Base-by-base conservation (phyloP, 768 basidiomycete species). In the Lyophyllum atratum region DNA sequence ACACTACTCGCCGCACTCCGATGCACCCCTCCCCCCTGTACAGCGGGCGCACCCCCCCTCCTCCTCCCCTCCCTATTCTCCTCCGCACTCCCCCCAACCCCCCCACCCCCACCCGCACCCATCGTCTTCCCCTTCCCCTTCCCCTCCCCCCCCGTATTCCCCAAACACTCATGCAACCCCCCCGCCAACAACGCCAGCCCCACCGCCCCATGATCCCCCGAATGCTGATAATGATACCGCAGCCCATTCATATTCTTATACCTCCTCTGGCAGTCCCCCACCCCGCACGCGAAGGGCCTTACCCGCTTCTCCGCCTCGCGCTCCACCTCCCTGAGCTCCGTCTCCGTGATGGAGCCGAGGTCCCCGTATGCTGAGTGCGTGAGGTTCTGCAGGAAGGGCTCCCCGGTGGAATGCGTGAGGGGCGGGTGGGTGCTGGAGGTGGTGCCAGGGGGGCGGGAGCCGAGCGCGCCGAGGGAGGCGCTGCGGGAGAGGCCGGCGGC, bases 211-310 rank as follows among this genome's bases (percentile, higher is more conserved):
- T 98, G 97, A 42, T 95, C 93, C 11, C 95, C 96, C 21, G 90
- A 90, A 73, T 98, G 96, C 72, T 95, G 91, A 69, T 98, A 98
- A 73, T 98, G 96, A 61, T 98, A 98, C 66, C 92, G 75, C 59
- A 98, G 76, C 0, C 96, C 96, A 71, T 98, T 98, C 95, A 98
- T 96, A 69, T 99, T 98, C 83, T 98, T 95, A 77, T 98, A 98
- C 67, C 95, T 73, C 67, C 95, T 83, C 69, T 83, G 80, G 65
- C 91, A 92, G 62, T 92, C 90, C 19, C 91, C 90, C 5, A 95
- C 90, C 6, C 92, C 89, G 64, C 95, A 98, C 0, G 92, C 90
- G 68, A 91, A 98, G 3, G 95, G 95, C 37, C 92, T 76, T 51
- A 92, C 74, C 11, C 90, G 76, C 55, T 87, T 81, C 74, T 95